A percentile compares a stretch with the other conserved stretches of the same genome.
These are phyloP conservation scores for Scutellaria galericulata DNA, from an alignment of 257 asterid species.

Conservation along the genomic window DNA sequence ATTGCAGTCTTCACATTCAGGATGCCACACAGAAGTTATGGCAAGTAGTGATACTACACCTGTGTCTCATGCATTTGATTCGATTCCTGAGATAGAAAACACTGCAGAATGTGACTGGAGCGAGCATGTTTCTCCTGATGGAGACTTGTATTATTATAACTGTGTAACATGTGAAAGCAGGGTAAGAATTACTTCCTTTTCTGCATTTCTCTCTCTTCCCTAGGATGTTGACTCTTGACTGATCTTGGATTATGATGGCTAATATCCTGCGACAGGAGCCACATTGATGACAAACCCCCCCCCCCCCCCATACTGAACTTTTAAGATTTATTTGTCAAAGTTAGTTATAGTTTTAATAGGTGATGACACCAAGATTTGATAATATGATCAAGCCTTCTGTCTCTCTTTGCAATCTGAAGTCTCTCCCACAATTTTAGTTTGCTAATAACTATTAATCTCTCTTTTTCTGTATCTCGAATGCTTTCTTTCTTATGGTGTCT, in stretches of 20 bases:
- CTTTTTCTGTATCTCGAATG: no score
- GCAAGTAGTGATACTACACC: conserved; percentile 40
- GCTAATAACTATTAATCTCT: no score
- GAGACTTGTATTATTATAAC: conserved; percentile 73
- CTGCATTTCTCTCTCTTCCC: neutral
- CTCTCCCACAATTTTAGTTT: no score
- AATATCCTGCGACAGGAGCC: no score
- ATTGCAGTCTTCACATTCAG: conserved; percentile 55
- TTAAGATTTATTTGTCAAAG: no score
- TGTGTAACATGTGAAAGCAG: conserved; percentile 88
- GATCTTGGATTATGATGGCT: conserved; percentile 36
- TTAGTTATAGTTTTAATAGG: no score
- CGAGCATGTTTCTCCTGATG: conserved; percentile 90
- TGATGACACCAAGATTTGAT: no score
- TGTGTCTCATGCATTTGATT: conserved; percentile 40
- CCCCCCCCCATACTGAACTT: no score
- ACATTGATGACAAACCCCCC: no score
- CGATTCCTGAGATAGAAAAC: conserved; percentile 46
- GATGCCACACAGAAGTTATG: conserved; percentile 45
- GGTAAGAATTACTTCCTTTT: conserved; percentile 39
- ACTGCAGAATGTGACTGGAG: conserved; percentile 88
- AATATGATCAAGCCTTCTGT: no score
- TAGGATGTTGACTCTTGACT: neutral
- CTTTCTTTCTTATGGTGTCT: no score
- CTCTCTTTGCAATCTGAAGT: no score